Conservation (phyloP, 129 eudicot genomes). For the Cynara cardunculus region DNA sequence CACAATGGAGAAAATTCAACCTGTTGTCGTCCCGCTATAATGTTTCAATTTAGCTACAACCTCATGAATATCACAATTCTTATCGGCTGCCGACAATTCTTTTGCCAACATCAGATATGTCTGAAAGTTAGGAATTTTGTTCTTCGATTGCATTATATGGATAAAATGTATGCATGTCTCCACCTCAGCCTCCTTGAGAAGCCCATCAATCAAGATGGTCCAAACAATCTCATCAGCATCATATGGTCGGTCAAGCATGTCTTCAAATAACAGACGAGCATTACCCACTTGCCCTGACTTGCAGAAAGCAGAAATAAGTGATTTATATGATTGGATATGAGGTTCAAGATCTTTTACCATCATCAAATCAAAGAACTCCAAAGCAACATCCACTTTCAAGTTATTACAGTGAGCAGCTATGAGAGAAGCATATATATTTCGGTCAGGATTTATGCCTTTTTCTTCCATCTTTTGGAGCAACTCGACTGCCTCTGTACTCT, state of each 20-base stretch:
- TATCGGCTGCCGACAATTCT: conserved; percentile 49
- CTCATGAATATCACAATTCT: conserved; percentile 29
- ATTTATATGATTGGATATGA: conserved; percentile 41
- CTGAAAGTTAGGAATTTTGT: conserved; percentile 38
- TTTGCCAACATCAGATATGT: conserved; percentile 46
- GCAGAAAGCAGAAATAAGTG: conserved; percentile 57
- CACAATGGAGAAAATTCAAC: conserved; percentile 22
- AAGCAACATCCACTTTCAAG: conserved; percentile 52
- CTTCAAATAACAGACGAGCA: conserved; percentile 49
- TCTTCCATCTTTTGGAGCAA: conserved; percentile 53
- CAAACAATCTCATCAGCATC: conserved; percentile 81
- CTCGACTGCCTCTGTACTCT: conserved; percentile 53
- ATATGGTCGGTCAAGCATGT: conserved; percentile 57
- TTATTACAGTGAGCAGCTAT: conserved; percentile 46
- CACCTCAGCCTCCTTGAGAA: conserved; percentile 59
- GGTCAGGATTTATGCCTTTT: conserved; percentile 41
- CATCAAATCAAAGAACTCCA: conserved; percentile 49
- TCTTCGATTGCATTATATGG: conserved; percentile 47
- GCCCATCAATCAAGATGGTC: conserved; percentile 73
- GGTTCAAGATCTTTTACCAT: conserved; percentile 38
- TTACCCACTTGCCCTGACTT: conserved; percentile 34
- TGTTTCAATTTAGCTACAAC: conserved; percentile 35
- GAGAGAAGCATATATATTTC: conserved; percentile 42
- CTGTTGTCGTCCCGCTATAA: conserved; percentile 13
- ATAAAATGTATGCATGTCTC: conserved; percentile 53